Evolutionary conservation across 129 eudicot species (phyloP).

Genomic region (Scalesia atractyloides): DNA sequence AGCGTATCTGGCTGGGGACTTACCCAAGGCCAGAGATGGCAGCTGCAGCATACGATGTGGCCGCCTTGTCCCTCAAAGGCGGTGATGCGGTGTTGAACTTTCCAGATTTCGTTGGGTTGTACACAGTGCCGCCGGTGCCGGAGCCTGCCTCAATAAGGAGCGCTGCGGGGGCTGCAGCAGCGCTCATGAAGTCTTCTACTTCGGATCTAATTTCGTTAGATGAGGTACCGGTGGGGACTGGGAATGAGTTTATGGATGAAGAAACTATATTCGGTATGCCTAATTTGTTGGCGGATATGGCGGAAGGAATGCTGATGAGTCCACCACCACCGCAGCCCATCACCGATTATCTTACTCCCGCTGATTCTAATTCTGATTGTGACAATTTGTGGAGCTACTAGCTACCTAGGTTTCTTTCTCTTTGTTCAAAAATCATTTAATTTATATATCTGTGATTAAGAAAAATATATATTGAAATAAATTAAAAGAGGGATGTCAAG

Average conservation of each 20-base stretch:
- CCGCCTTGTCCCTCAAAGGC: conserved; percentile 46
- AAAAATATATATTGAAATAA: too few species aligned
- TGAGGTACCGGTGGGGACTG: background rate
- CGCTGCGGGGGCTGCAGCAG: conserved; percentile 45
- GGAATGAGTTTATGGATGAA: conserved; percentile 41
- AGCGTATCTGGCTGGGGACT: conserved; percentile 53
- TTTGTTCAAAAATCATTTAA: background rate
- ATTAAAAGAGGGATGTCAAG: too few species aligned
- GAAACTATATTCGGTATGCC: conserved; percentile 50
- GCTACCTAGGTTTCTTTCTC: background rate
- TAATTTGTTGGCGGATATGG: conserved; percentile 53
- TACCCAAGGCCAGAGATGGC: conserved; percentile 59
- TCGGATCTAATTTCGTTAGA: background rate
- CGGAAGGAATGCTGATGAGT: conserved; percentile 60
- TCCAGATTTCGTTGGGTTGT: conserved; percentile 25
- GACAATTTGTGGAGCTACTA: conserved; percentile 53
- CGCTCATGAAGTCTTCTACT: conserved; percentile 14
- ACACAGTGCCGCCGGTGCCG: conserved; percentile 26
- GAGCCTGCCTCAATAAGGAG: conserved; percentile 35
- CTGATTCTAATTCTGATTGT: conserved; percentile 38
- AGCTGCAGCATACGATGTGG: conserved; percentile 54
- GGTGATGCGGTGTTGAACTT: conserved; percentile 39
- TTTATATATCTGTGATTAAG: too few species aligned
- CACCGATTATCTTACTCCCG: conserved; percentile 29
- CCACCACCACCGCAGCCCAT: conserved; percentile 47